Evolutionary conservation across 345 rosid species (phyloP), one percentile per base, ranked within the genome.

Genomic region (Corchorus olitorius): DNA sequence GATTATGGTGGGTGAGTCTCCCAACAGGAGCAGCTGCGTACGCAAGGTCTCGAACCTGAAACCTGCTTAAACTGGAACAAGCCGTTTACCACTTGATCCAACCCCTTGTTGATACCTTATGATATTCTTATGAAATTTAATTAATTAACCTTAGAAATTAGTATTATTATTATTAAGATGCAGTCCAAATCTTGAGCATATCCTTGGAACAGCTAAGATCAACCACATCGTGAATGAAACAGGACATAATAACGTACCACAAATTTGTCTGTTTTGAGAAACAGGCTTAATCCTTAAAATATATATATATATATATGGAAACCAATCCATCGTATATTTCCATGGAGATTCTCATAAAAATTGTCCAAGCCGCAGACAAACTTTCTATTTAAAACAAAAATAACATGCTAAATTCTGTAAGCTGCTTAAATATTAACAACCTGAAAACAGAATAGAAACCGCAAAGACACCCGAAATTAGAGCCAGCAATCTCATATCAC

Each of bases 401-500:
- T 3, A 39, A 6, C 43, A 33, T 60, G 8, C 4, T 4, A 70
- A 35, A 52, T 69, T 16, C 4, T 69, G 13, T 33, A 53, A 27
- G 0, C 27, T 27, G 46, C 8, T n/a, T 53, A 52, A 17, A 53
- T 27, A 27, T 27, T 35, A 16, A 35, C 11, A 33, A 50, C 9
- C 39, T 33, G 15, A 50, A 6, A 14, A 16, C 34, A 27, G 17
- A 15, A 45, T 52, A 50, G 52, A 50, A 70, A 50, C 17, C 17
- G 39, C 48, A 4, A 11, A n/a, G 48, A 65, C 14, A n/a, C 50
- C 62, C 74, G 35, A 53, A 70, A 70, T 54, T 19, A n/a, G n/a
- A 70, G 74, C 74, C 74, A 54, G 33, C 17, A 27, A 35, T n/a
- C 43, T 7, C 62, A 70, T 17, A 2, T 70, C 62, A 53, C 62